Conservation (phyloP, 495 filamentous ascomycete species). For the Aspergillus saccharolyticus region DNA sequence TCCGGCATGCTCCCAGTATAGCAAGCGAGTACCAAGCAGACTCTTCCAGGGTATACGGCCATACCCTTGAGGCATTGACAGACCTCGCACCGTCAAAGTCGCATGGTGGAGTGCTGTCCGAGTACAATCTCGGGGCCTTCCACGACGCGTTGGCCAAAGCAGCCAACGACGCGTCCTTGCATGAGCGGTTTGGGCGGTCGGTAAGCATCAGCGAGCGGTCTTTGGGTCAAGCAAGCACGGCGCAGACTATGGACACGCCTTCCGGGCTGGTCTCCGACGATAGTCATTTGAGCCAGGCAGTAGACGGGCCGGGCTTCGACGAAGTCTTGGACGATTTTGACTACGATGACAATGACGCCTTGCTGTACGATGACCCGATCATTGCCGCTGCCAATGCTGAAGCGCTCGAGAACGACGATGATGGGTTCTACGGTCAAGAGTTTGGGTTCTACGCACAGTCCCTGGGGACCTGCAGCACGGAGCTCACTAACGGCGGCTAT, state of each 20-base stretch:
- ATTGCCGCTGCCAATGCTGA: constrained; percentile 94
- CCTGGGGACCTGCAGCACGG: constrained; percentile 38
- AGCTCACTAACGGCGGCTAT: constrained; percentile 80
- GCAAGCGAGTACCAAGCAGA: constrained; percentile 33
- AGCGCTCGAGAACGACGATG: constrained; percentile 83
- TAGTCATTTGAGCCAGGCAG: constrained; percentile 39
- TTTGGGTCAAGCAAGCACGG: constrained; percentile 33
- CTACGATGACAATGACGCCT: constrained; percentile 55
- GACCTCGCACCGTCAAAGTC: constrained; percentile 28
- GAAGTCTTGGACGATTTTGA: constrained; percentile 52
- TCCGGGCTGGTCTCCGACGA: constrained; percentile 45
- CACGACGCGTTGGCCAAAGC: constrained; percentile 78
- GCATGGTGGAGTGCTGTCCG: constrained; percentile 40
- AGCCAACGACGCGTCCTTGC: constrained; percentile 64
- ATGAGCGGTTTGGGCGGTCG: constrained; percentile 60
- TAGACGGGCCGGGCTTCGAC: constrained; percentile 32
- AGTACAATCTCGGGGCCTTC: constrained; percentile 64
- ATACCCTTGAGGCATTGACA: constrained; percentile 25
- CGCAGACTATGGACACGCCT: constrained; percentile 42
- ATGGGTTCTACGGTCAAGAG: constrained; percentile 92
- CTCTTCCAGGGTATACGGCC: constrained; percentile 23
- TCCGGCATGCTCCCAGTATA: constrained; percentile 40
- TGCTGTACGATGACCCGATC: constrained; percentile 77
- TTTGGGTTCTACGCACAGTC: constrained; percentile 91
- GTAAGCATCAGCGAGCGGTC: constrained; percentile 41